A percentile compares a stretch with the other conserved stretches of the same genome.
Conservation (phyloP, 2,329 filamentous ascomycete genomes). For the Aspergillus quadrilineatus region DNA sequence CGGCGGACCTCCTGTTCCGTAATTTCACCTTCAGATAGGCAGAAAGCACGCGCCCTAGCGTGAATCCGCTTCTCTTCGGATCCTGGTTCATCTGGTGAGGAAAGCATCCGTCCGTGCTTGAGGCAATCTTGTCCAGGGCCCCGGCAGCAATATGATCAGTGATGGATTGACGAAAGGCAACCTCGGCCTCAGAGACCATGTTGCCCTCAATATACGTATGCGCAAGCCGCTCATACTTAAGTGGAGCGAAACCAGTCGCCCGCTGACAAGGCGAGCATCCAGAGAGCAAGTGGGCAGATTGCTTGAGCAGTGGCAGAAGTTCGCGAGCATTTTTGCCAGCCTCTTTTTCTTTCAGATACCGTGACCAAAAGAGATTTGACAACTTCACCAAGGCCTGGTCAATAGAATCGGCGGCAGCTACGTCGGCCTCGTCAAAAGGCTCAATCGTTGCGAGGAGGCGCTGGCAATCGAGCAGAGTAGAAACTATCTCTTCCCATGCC, state of each 20-base stretch:
- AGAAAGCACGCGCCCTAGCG: constrained; percentile 39
- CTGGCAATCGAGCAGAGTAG: constrained; percentile 38
- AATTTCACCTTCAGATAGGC: constrained; percentile 38
- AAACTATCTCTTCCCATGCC: constrained; percentile 39
- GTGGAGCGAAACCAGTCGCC: constrained; percentile 39
- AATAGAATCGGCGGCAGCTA: constrained; percentile 21
- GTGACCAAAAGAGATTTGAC: constrained; percentile 50
- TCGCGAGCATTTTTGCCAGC: constrained; percentile 32
- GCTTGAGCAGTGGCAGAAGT: constrained; percentile 40
- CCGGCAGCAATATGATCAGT: constrained; percentile 41
- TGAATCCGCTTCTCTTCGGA: constrained; percentile 35
- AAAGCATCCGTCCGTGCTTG: constrained; percentile 27
- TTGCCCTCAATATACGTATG: constrained; percentile 41
- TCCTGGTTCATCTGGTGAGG: constrained; percentile 32
- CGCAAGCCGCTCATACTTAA: constrained; percentile 48
- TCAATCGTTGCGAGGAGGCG: constrained; percentile 36
- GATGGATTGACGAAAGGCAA: constrained; percentile 42
- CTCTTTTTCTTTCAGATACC: constrained; percentile 46
- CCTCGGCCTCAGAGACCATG: constrained; percentile 35
- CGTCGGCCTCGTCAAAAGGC: constrained; percentile 15
- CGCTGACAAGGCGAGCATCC: constrained; percentile 35
- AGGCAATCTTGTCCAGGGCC: constrained; percentile 31
- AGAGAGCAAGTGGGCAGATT: constrained; percentile 41
- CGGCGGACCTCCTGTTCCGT: constrained; percentile 29
- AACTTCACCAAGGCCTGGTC: constrained; percentile 38